Base-by-base conservation (phyloP, 805 yeast species). In the Yarrowia sp. region DNA sequence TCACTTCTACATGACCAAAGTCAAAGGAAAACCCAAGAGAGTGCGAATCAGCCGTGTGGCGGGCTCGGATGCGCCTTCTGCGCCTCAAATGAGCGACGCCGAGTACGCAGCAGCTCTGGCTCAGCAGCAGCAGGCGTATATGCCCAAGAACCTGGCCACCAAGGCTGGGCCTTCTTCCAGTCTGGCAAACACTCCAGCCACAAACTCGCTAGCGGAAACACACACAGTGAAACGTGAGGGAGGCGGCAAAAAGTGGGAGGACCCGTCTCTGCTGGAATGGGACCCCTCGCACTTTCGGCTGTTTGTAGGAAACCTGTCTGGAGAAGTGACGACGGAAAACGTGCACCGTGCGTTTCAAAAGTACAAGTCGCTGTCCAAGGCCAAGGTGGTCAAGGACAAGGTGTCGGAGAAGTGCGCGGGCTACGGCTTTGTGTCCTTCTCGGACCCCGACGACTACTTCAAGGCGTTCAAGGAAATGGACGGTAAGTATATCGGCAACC, bases 241-340 rank as follows among this genome's bases (percentile, higher is more conserved):
- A 3, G 86, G 86, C 0, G 85, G 85, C 8, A 76, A 80, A 70
- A 76, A 74, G 16, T 84, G 87, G 87, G 79, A 81, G 45, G 87
- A 85, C 70, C 70, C 78, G 5, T 72, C 84, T 2, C 75, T 84
- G 22, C 76, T 81, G 5, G 89, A 85, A 52, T 89, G 92, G 92
- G 84, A 89, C 73, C 91, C 92, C 0, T 78, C 81, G 16, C 92
- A 89, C 72, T 90, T 87, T 77, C 79, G 91, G 40, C 78, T 90
- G 22, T 90, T 90, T 77, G 90, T 90, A 8, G 96, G 95, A 0
- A 89, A 90, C 72, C 76, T 90, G 41, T 90, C 91, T 0, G 80
- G 82, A 4, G 93, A 89, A 72, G 93, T 86, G 3, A 84, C 82
- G 32, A 90, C 87, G 69, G 84, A 82, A 19, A 72, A 85, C 56